A percentile compares a stretch with the other conserved stretches of the same genome.
Evolutionary conservation across 225 moss, liverwort and hornwort genomes (phyloP).

Genomic region (Pseudoscleropodium purum): DNA sequence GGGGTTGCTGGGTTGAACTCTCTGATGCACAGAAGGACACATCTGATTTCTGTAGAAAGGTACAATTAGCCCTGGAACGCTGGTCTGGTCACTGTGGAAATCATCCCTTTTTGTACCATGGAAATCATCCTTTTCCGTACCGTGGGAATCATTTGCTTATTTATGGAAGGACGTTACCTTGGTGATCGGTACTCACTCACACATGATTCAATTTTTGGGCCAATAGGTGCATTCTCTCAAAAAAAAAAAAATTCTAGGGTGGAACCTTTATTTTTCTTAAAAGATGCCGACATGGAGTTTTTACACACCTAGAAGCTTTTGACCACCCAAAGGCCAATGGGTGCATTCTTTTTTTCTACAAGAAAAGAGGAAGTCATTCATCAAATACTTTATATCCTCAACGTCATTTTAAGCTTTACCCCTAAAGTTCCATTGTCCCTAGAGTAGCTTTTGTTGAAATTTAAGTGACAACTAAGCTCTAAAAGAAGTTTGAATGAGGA

Average conservation of each 20-base stretch:
- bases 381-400: background rate
- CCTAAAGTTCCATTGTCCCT: background rate
- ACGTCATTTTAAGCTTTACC: rapidly evolving
- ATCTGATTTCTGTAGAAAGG: too few relatives aligned
- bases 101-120: background rate
- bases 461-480: background rate
- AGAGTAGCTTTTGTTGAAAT: background rate
- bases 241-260: too few relatives aligned
- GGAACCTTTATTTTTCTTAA: too few relatives aligned
- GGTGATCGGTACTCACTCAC: background rate
- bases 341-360: background rate
- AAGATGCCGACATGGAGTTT: too few relatives aligned
- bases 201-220: background rate
- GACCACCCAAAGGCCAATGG: too few relatives aligned
- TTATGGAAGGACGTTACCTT: background rate
- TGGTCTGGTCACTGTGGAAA: background rate
- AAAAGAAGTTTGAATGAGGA: background rate
- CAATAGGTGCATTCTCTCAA: background rate
- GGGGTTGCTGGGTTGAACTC: background rate
- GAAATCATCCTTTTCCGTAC: background rate
- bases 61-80: background rate
- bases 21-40: background rate
- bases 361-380: background rate
- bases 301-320: too few relatives aligned
- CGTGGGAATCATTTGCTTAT: background rate